phyloP scores from a whole-genome alignment of 2,329 filamentous ascomycete species.

The Geosmithia putterillii region DNA sequence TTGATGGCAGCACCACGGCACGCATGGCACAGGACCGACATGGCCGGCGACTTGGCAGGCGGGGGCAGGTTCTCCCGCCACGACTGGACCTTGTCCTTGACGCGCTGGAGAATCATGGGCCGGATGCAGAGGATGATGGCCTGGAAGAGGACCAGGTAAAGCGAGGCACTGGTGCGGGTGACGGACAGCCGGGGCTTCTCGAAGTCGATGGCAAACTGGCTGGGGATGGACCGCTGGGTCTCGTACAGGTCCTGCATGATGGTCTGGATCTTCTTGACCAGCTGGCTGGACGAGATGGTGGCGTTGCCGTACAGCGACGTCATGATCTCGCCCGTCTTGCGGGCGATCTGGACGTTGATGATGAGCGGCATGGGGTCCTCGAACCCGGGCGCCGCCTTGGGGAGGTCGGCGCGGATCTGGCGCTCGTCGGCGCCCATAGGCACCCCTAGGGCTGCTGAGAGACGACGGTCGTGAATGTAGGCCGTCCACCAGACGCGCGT shows the following conservation, averaged over 20 bases:
- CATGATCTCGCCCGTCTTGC: slow-evolving; percentile 14
- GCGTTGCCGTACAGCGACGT: slow-evolving; percentile 8
- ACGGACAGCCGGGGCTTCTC: slow-evolving; percentile 7
- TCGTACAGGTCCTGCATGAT: slow-evolving; percentile 9
- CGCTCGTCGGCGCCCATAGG: slow-evolving; percentile 13
- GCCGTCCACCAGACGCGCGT: slow-evolving; percentile 16
- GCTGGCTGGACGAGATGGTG: not conserved
- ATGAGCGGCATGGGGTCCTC: slow-evolving; percentile 11
- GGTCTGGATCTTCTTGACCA: slow-evolving; percentile 12
- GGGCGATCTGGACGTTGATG: slow-evolving; percentile 13
- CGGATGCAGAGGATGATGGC: slow-evolving; percentile 15
- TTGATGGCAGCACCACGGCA: slow-evolving; percentile 13
- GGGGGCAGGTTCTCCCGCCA: slow-evolving; percentile 3
- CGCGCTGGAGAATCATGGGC: slow-evolving; percentile 13
- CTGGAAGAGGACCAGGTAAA: slow-evolving; percentile 15
- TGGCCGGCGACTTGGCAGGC: slow-evolving; percentile 7
- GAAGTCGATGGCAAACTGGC: slow-evolving; percentile 10
- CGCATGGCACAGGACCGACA: slow-evolving; percentile 9
- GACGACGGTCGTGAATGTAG: slow-evolving; percentile 15
- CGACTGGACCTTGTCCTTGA: slow-evolving; percentile 14
- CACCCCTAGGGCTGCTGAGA: slow-evolving; percentile 12
- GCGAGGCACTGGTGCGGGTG: slow-evolving; percentile 11
- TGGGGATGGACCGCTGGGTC: slow-evolving; percentile 12
- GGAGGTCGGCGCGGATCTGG: slow-evolving; percentile 13
- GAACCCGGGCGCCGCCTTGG: slow-evolving; percentile 11